phyloP scores from a whole-genome alignment of 495 filamentous ascomycete species.

The Penicillium bovifimosum region DNA sequence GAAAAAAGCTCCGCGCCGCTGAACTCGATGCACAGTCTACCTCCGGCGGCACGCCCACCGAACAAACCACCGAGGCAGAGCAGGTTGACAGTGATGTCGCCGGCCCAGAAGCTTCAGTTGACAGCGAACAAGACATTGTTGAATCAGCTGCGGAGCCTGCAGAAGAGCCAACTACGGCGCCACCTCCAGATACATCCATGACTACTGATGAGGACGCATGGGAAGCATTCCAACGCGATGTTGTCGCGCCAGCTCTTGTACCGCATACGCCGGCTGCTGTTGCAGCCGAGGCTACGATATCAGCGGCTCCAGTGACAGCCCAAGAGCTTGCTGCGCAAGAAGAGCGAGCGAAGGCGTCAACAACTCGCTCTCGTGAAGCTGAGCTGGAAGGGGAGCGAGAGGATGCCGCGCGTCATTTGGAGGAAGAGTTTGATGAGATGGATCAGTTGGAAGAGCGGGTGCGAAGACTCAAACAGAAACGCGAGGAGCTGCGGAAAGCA shows the following conservation, averaged over 20 bases:
- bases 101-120: constrained; percentile 24
- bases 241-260: constrained; percentile 51
- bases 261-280: constrained; percentile 30
- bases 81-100: constrained; percentile 25
- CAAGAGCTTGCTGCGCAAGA: constrained; percentile 67
- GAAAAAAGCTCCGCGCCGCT: constrained; percentile 45
- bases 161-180: constrained; percentile 11
- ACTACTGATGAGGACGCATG: constrained; percentile 76
- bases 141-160: constrained; percentile 9
- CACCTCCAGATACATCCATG: constrained; percentile 15
- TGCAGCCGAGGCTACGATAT: constrained; percentile 52
- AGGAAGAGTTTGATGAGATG: constrained; percentile 94
- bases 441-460: constrained; percentile 81
- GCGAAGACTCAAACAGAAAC: constrained; percentile 64
- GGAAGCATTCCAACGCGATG: constrained; percentile 86
- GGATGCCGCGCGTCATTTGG: constrained; percentile 71
- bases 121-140: constrained; percentile 13
- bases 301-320: constrained; percentile 59
- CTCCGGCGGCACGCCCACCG: constrained; percentile 20
- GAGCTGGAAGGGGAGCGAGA: constrained; percentile 78
- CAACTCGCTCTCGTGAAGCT: constrained; percentile 43
- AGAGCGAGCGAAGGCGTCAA: constrained; percentile 49
- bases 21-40: constrained; percentile 21
- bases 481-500: constrained; percentile 51
- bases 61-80: constrained; percentile 21